A percentile compares a stretch with the other conserved stretches of the same genome.
Evolutionary conservation across 805 yeast genomes (phyloP).

Genomic region (Blastobotrys americana): DNA sequence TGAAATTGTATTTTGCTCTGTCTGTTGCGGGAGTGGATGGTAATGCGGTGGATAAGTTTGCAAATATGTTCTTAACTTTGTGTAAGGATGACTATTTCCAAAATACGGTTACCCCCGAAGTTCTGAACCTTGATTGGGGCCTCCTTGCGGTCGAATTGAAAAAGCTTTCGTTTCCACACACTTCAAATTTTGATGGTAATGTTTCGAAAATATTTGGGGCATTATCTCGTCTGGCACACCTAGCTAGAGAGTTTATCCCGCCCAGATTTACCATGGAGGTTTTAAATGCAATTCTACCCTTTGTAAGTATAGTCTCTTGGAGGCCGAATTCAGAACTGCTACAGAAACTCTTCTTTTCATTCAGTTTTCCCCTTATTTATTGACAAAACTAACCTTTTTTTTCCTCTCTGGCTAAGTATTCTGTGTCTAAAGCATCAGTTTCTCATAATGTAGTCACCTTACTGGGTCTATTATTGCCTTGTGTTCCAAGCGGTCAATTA

Average conservation of each 20-base stretch:
- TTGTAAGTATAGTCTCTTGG: no score
- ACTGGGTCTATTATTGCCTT: slow-evolving; percentile 17
- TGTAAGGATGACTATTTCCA: slow-evolving; percentile 40
- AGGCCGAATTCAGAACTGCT: no score
- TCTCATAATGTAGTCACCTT: slow-evolving; percentile 21
- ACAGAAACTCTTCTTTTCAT: not conserved
- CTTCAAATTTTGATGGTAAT: slow-evolving; percentile 17
- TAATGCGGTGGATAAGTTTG: slow-evolving; percentile 51
- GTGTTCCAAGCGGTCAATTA: slow-evolving; percentile 16
- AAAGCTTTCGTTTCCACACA: slow-evolving; percentile 18
- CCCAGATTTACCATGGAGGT: slow-evolving; percentile 17
- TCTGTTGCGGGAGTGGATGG: slow-evolving; percentile 68
- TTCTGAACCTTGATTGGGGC: slow-evolving; percentile 46
- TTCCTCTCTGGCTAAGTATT: slow-evolving; percentile 6
- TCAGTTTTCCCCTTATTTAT: not conserved
- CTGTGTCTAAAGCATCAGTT: slow-evolving; percentile 15
- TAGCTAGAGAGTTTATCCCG: slow-evolving; percentile 22
- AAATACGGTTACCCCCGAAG: slow-evolving; percentile 30
- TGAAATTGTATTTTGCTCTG: slow-evolving; percentile 63
- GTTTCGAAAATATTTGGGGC: slow-evolving; percentile 13
- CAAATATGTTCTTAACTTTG: slow-evolving; percentile 52
- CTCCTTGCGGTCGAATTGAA: slow-evolving; percentile 36
- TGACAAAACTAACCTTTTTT: not conserved
- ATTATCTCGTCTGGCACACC: slow-evolving; percentile 20
- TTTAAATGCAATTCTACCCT: slow-evolving; percentile 25